phyloP scores from a whole-genome alignment of 1,284 basidiomycete genomes.

The Coniferiporia sulphurascens region DNA sequence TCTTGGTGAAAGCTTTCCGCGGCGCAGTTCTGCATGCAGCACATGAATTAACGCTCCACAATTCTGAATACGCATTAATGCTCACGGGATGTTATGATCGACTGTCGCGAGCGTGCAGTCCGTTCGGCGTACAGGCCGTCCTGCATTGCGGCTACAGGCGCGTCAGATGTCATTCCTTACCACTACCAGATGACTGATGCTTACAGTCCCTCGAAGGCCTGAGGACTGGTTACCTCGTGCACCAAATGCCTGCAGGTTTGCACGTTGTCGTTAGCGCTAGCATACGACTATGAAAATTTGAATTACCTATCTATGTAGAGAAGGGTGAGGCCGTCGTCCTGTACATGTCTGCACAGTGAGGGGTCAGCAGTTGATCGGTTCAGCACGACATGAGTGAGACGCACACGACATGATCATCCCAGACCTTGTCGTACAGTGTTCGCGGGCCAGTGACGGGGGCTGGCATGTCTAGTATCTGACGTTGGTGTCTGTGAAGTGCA shows the following conservation, averaged over 20 bases:
- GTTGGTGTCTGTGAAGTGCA: no score
- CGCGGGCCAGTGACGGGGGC: conserved; percentile 9
- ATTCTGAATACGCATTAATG: conserved; percentile 20
- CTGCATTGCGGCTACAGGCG: conserved; percentile 58
- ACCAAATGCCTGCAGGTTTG: conserved; percentile 70
- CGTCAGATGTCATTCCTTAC: not conserved
- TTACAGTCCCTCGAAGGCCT: conserved; percentile 92
- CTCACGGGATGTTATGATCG: conserved; percentile 95
- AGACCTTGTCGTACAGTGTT: conserved; percentile 86
- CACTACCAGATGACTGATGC: conserved; percentile 27
- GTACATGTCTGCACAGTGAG: conserved; percentile 50
- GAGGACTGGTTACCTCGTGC: conserved; percentile 94
- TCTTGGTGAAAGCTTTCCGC: conserved; percentile 80
- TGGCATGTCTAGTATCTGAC: conserved; percentile 4
- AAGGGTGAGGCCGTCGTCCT: conserved; percentile 81
- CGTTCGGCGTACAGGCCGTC: conserved; percentile 78
- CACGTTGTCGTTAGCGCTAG: no score
- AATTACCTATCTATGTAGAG: conserved; percentile 88
- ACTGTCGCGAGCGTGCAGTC: conserved; percentile 95
- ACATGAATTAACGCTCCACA: not conserved
- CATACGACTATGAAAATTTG: not conserved
- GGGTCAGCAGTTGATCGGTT: conserved; percentile 4
- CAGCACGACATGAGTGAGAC: conserved; percentile 26
- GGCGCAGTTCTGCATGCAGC: conserved; percentile 61
- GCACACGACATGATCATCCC: conserved; percentile 92